Evolutionary conservation across 73 alveolate species (phyloP), one percentile per base, ranked within the genome.

Genomic region (Tetrahymena malaccensis): DNA sequence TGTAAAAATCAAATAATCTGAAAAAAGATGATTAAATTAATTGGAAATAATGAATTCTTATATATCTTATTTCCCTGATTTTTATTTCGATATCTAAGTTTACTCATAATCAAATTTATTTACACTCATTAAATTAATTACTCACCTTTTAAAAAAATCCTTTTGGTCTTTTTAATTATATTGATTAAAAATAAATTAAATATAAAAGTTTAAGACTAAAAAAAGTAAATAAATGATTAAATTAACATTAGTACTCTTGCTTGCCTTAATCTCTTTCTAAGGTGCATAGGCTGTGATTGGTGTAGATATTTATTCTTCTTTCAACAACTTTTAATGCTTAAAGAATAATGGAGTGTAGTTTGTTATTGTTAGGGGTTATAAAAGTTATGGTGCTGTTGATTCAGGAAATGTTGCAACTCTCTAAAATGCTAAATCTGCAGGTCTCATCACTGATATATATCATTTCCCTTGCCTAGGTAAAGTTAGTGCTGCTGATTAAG

Each of bases 331-430:
- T 93, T 19, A 94, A 21, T 97, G 98, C 97, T 94, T 96, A 12
- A 96, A 93, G 43, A 43, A 50, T 55, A 93, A 95, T 43, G 98
- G 98, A 34, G 94, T 95, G 2, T 8, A 58, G 37, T 97, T 97
- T 85, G 98, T 97, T 35, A 97, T 97, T 57, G 97, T 96, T 1
- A 94, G 99, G 50, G 99, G 98, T 55, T 97, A 96, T 96, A 85
- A 70, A 93, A 96, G 98, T 44, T 94, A 85, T 83, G 99, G 99
- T 33, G 97, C 96, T 35, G 96, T 94, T 94, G 99, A 98, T 84
- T 85, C 95, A 13, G 97, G 94, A 27, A 98, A 96, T 27, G 94
- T 94, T 38, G 37, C 34, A 21, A 98, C 96, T 93, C 43, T 95
- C 94, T 83, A 85, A 50, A 96, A 96, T 83, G 98, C 98, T 10